Evolutionary conservation across 2,329 filamentous ascomycete species (phyloP), one percentile per base, ranked within the genome.

Genomic region (Diaporthe sp.): DNA sequence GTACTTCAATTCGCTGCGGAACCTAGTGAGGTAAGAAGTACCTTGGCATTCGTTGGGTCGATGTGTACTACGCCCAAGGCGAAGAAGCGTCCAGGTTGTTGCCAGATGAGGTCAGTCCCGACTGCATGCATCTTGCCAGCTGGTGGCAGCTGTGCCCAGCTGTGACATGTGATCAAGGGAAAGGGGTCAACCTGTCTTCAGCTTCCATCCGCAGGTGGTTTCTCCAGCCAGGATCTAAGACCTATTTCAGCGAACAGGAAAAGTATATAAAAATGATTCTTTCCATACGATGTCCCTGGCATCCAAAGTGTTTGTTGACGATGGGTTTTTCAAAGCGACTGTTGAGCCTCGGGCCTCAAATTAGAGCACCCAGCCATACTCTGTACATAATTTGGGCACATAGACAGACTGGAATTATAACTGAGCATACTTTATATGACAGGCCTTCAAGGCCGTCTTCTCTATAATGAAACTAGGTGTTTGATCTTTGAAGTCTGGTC

Each of bases 361-460:
- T 22, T 68, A 6, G 10, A 39, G 12, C 31, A 31, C 34, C 22
- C 4, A 13, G 25, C 46, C 19, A 61, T 13, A 0, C 5, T 44
- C 22, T 4, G 10, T 39, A 39, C 37, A 22, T 2, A 39, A 53
- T 9, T 22, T 13, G 19, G 22, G 22, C 57, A 39, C 10, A 28
- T 12, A 19, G 22, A 15, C 34, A 65, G 28, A 31, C 61, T 7
- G 10, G 19, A 62, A 17, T n/a, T 28, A 34, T 19, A 55, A 53
- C 15, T 53, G n/a, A 55, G 37, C 49, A 55, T 42, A 39, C 57
- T 55, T 53, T 53, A 62, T n/a, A 62, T 51, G 34, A 62, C 57
- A 42, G 15, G 31, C 70, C 57, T 39, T 72, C 70, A 51, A 72
- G 70, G 70, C 57, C 28, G n/a, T 31, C 46, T 39, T 42, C 37